Evolutionary conservation across 768 basidiomycete species (phyloP).

Genomic region (Rhodotorula sphaerocarpa): DNA sequence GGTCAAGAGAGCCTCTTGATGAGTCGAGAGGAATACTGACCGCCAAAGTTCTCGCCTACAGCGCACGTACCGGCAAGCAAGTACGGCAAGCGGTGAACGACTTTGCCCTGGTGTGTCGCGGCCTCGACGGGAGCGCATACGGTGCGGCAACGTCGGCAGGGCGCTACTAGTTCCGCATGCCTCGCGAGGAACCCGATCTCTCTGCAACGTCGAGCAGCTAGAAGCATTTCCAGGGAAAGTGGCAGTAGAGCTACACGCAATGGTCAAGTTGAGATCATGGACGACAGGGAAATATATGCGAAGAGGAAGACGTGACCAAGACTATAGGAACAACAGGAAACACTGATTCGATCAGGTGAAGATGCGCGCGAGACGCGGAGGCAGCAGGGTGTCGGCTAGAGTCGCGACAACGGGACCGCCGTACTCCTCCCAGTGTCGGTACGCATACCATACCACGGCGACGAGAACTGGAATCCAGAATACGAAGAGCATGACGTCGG

Average conservation of each 20-base stretch:
- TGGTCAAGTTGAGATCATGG: not conserved
- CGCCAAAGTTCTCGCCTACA: conserved; percentile 2
- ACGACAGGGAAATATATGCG: not conserved
- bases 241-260: not conserved
- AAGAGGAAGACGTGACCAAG: not conserved
- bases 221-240: too few relatives aligned
- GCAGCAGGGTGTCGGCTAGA: not conserved
- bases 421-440: not conserved
- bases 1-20: not conserved
- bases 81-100: conserved; percentile 45
- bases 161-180: too few relatives aligned
- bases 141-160: conserved; percentile 42
- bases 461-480: not conserved
- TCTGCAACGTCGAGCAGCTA: too few relatives aligned
- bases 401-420: not conserved
- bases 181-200: not conserved
- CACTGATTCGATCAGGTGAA: not conserved
- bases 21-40: too few relatives aligned
- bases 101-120: conserved; percentile 46
- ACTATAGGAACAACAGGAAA: not conserved
- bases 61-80: conserved; percentile 43
- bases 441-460: not conserved
- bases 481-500: conserved; percentile 43
- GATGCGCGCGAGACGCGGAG: not conserved
- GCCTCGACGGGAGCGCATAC: conserved; percentile 44